These are phyloP conservation scores for Phytophthora pinifolia DNA, from an alignment of 352 stramenopile species.

Conservation along the genomic window DNA sequence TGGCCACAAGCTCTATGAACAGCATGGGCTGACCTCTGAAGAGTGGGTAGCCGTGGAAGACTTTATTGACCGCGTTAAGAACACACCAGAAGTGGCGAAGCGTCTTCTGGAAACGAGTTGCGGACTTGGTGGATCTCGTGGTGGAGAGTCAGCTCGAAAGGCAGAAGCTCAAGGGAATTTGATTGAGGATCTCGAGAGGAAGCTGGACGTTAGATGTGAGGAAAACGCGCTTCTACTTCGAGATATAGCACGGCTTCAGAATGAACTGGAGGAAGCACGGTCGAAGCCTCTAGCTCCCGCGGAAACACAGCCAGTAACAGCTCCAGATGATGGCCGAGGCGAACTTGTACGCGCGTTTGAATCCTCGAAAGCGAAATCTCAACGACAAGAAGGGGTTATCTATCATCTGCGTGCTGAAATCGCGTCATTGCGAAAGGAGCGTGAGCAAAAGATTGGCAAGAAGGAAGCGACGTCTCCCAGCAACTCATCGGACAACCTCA, in stretches of 20 bases:
- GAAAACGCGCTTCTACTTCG: constrained; percentile 35
- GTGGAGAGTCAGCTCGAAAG: constrained; percentile 5
- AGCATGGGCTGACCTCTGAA: constrained; percentile 54
- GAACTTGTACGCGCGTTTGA: constrained; percentile 26
- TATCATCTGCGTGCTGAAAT: constrained; percentile 32
- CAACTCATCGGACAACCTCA: not conserved
- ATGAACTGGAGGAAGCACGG: constrained; percentile 32
- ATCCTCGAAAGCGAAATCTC: constrained; percentile 23
- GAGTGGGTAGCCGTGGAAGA: constrained; percentile 59
- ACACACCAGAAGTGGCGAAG: constrained; percentile 55
- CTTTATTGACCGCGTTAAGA: constrained; percentile 69
- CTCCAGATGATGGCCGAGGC: constrained; percentile 14
- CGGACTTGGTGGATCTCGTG: constrained; percentile 1
- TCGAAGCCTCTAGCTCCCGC: constrained; percentile 4
- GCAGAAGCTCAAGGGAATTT: constrained; percentile 13
- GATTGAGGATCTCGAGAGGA: constrained; percentile 19
- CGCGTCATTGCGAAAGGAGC: constrained; percentile 25
- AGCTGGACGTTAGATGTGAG: constrained; percentile 24
- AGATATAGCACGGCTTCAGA: constrained; percentile 36
- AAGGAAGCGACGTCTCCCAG: constrained; percentile 1
- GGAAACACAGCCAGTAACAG: constrained; percentile 1
- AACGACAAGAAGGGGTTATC: constrained; percentile 28
- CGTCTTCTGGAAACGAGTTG: constrained; percentile 24
- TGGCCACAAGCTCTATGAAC: constrained; percentile 53
- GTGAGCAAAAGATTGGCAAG: constrained; percentile 19